Percentiles rank a stretch among this genome's conserved stretches.
These are phyloP conservation scores for Ambrosiella cleistominuta DNA, from an alignment of 2,329 filamentous ascomycete species.

Conservation along the genomic window DNA sequence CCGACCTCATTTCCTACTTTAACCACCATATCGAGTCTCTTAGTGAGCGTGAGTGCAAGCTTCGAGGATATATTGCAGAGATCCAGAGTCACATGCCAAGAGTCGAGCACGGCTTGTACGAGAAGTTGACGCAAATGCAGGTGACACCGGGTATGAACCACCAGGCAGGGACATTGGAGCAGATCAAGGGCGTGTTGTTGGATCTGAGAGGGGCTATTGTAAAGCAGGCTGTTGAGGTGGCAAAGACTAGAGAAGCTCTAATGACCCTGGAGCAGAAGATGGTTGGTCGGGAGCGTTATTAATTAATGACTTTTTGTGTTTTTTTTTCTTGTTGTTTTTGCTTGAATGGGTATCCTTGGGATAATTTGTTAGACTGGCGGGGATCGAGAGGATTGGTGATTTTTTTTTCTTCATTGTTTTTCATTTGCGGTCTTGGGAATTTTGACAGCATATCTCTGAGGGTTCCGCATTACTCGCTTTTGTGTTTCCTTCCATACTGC, in stretches of 20 bases:
- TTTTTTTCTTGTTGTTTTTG: neutral
- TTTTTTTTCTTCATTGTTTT: slow-evolving; percentile 1
- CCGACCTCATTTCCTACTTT: slow-evolving; percentile 28
- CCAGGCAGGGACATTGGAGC: slow-evolving; percentile 16
- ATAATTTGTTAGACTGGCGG: neutral
- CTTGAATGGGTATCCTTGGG: neutral
- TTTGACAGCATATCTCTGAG: neutral
- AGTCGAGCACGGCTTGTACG: slow-evolving; percentile 29
- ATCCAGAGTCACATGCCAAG: slow-evolving; percentile 31
- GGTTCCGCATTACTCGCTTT: neutral
- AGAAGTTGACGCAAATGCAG: slow-evolving; percentile 17
- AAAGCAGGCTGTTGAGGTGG: slow-evolving; percentile 25
- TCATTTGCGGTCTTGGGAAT: neutral
- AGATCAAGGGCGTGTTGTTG: slow-evolving; percentile 22
- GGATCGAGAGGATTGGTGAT: neutral
- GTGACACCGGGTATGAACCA: slow-evolving; percentile 14
- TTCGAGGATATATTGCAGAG: slow-evolving; percentile 28
- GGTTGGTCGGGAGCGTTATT: slow-evolving; percentile 13
- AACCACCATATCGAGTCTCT: slow-evolving; percentile 27
- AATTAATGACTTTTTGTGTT: slow-evolving; percentile 4
- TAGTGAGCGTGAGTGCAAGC: slow-evolving; percentile 26
- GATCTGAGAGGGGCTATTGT: slow-evolving; percentile 26
- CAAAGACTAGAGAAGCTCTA: slow-evolving; percentile 25
- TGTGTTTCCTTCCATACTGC: neutral
- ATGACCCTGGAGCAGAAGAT: slow-evolving; percentile 26